These are phyloP conservation scores for Solanum appendiculatum DNA, from an alignment of 257 asterid species.

Conservation along the genomic window DNA sequence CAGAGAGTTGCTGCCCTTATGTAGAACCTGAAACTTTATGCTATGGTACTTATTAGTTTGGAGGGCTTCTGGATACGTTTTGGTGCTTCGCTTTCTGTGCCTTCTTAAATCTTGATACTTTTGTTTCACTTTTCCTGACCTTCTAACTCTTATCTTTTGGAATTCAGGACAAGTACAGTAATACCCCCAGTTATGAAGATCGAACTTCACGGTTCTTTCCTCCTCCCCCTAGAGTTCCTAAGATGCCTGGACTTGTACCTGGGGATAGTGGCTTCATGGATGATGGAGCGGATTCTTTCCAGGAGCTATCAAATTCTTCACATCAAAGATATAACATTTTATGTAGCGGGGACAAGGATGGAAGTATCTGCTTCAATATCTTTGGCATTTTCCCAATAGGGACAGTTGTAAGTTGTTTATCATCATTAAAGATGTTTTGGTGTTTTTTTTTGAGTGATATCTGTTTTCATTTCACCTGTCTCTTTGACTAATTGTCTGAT, in stretches of 20 bases:
- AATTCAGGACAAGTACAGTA: slow-evolving; percentile 46
- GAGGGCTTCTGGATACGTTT: neutral
- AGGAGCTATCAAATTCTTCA: slow-evolving; percentile 82
- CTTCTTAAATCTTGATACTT: neutral
- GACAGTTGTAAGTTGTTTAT: slow-evolving; percentile 63
- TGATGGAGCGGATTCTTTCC: slow-evolving; percentile 63
- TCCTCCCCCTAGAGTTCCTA: slow-evolving; percentile 83
- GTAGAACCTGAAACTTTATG: neutral
- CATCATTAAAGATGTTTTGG: neutral
- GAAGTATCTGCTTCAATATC: slow-evolving; percentile 76
- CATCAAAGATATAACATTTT: slow-evolving; percentile 69
- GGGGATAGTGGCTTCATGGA: slow-evolving; percentile 82
- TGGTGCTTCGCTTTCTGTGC: neutral
- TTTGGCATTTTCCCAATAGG: slow-evolving; percentile 96
- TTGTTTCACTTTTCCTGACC: slow-evolving; percentile 2
- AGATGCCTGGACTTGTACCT: slow-evolving; percentile 79
- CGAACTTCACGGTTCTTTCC: slow-evolving; percentile 94
- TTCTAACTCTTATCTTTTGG: neutral
- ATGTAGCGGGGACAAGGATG: slow-evolving; percentile 93
- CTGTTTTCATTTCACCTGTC: slow-evolving; percentile 1
- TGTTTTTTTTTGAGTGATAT: neutral
- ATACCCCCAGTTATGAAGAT: slow-evolving; percentile 56
- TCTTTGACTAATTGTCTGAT: slow-evolving; percentile 1
- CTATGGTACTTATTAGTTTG: neutral
- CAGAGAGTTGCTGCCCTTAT: neutral